Evolutionary conservation across 2,329 filamentous ascomycete genomes (phyloP), one percentile per base, ranked within the genome.

Genomic region (Pezicula radicicola): DNA sequence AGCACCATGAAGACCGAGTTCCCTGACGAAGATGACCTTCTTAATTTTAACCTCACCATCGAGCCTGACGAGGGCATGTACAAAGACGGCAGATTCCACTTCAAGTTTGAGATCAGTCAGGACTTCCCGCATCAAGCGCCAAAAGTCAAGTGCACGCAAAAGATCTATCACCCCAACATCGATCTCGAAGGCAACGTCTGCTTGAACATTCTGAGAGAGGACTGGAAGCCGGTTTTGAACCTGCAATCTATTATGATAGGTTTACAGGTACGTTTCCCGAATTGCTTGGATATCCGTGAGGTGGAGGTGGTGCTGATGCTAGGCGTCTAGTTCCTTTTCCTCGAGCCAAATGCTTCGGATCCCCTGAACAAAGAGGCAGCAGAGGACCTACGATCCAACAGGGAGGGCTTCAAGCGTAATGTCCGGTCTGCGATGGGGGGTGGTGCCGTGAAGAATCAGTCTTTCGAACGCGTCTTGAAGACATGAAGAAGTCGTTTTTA

Each of bases 81-180:
- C 80, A 91, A 92, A 67, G 84, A 84, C 62, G 93, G 93, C 52
- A 77, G 78, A 54, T 99, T 97, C 74, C 84, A 85, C 54, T 99
- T 99, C 72, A 88, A 83, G 59, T 97, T 99, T 72, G 82, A 83
- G 57, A 96, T 99, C 75, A 91, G 90, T 72, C 89, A 93, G 68
- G 94, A 89, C 75, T 99, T 96, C 73, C 94, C 94, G 0, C 94
- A 97, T 74, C 92, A 97, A 70, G 92, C 94, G 57, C 94, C 94
- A 18, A 97, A 97, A 74, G 94, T 99, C 63, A 94, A 89, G 67
- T 97, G 94, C 75, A 88, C 86, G 62, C 90, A 99, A 74, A 97
- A 96, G 79, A 97, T 99, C 64, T 99, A 99, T 75, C 94, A 99
- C 70, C 94, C 94, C 6, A 99, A 99, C 72, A 99, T 99, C 68